Evolutionary conservation across 2,329 filamentous ascomycete species (phyloP).

Genomic region (Aureobasidium uvarum): DNA sequence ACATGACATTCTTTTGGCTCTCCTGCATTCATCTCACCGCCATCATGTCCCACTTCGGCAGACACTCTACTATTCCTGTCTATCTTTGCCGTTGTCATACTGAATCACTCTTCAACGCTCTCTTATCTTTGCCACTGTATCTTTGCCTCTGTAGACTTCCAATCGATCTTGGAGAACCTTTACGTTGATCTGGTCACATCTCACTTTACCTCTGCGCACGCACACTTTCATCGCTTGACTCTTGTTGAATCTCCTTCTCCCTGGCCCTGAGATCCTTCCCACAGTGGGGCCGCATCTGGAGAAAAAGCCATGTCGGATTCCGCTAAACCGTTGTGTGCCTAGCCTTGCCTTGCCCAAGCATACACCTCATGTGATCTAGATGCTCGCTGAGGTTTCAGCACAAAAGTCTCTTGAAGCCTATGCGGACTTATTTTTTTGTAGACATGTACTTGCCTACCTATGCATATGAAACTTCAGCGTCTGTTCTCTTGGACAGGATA

Average conservation of each 20-base stretch:
- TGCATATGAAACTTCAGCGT: neutral
- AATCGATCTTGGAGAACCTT: neutral
- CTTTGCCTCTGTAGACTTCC: neutral
- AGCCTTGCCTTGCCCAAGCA: slow-evolving; percentile 1
- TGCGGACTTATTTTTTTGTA: neutral
- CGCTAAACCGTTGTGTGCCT: slow-evolving; percentile 1
- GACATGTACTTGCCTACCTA: neutral
- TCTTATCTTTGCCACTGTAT: neutral
- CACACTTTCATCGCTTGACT: neutral
- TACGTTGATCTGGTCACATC: neutral
- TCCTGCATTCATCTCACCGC: slow-evolving; percentile 1
- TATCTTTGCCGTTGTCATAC: neutral
- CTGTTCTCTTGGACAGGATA: neutral
- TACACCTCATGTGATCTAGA: neutral
- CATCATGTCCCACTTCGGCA: neutral
- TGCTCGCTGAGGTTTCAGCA: neutral
- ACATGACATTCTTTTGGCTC: neutral
- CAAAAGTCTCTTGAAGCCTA: neutral
- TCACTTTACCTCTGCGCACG: neutral
- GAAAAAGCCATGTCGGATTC: neutral
- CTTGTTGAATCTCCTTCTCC: slow-evolving; percentile 7
- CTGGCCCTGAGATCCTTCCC: neutral
- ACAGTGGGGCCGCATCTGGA: slow-evolving; percentile 21
- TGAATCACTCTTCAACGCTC: neutral
- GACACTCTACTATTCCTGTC: neutral